Evolutionary conservation across 768 basidiomycete genomes (phyloP).

Genomic region (Mycena capillaripes): DNA sequence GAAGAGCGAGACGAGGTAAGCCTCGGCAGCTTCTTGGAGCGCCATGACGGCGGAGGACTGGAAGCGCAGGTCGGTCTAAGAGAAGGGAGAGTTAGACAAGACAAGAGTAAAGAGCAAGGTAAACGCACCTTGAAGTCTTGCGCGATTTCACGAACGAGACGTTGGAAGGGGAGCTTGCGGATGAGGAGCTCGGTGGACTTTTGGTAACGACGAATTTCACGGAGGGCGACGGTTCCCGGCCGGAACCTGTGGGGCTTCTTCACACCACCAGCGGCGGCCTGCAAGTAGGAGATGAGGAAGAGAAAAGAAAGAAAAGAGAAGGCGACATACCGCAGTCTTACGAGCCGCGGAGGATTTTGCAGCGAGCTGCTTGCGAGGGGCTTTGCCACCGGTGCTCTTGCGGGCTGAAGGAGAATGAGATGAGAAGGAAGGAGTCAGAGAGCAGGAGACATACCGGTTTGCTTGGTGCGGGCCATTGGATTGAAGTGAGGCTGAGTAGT

Average conservation of each 20-base stretch:
- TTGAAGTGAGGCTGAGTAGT: conserved; percentile 17
- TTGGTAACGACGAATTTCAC: conserved; percentile 93
- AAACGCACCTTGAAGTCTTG: conserved; percentile 89
- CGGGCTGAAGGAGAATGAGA: conserved; percentile 15
- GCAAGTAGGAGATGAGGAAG: conserved; percentile 43
- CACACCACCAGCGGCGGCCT: conserved; percentile 89
- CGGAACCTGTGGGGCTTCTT: conserved; percentile 97
- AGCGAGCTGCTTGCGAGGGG: conserved; percentile 89
- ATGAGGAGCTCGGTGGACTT: conserved; percentile 95
- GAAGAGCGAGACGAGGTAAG: conserved; percentile 84
- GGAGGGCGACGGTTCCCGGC: conserved; percentile 92
- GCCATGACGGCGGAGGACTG: conserved; percentile 95
- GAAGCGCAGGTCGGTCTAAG: conserved; percentile 90
- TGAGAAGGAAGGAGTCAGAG: conserved; percentile 1
- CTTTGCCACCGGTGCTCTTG: conserved; percentile 65
- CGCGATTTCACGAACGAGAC: conserved; percentile 94
- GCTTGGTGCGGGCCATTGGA: conserved; percentile 85
- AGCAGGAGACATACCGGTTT: conserved; percentile 78
- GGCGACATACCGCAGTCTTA: conserved; percentile 57
- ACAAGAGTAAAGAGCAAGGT: not conserved
- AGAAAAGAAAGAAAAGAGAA: conserved; percentile 38
- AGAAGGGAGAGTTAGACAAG: conserved; percentile 36
- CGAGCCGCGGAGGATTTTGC: conserved; percentile 68
- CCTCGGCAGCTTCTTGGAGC: conserved; percentile 92
- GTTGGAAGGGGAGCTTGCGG: conserved; percentile 94